These are phyloP conservation scores for Umbelopsis sp. DNA, from an alignment of 371 early-diverging fungal species.

Conservation along the genomic window DNA sequence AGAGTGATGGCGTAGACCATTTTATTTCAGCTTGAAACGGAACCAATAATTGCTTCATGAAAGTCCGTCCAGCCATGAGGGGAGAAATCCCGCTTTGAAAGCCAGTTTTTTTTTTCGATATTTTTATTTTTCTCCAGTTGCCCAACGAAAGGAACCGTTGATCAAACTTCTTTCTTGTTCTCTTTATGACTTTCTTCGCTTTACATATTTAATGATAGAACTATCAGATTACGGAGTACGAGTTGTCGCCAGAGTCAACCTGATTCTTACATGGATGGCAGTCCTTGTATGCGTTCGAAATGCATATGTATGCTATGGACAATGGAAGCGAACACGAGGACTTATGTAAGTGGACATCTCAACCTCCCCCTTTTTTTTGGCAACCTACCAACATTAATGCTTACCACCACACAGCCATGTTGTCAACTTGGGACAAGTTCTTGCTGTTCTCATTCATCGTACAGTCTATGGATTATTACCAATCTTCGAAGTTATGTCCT, in stretches of 20 bases:
- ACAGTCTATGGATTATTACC: slow-evolving; percentile 46
- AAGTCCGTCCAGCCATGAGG: background rate
- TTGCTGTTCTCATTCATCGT: slow-evolving; percentile 38
- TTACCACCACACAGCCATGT: slow-evolving; percentile 35
- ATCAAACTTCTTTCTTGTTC: background rate
- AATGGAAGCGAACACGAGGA: slow-evolving; percentile 43
- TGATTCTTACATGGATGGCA: slow-evolving; percentile 53
- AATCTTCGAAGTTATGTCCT: slow-evolving; percentile 46
- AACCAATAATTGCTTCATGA: background rate
- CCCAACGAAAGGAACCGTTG: background rate
- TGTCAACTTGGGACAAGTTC: slow-evolving; percentile 46
- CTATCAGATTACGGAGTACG: slow-evolving; percentile 40
- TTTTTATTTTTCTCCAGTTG: background rate
- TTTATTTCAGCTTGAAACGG: background rate
- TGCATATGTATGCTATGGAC: slow-evolving; percentile 35
- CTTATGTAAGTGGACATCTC: slow-evolving; percentile 35
- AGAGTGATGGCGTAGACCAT: background rate
- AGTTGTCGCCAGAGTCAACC: slow-evolving; percentile 44
- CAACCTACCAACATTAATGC: background rate
- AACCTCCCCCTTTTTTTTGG: background rate
- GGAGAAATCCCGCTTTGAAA: slow-evolving; percentile 1
- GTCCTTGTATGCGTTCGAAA: slow-evolving; percentile 43
- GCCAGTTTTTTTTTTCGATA: slow-evolving; percentile 5
- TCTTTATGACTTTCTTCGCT: background rate
- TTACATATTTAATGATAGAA: slow-evolving; percentile 32